Evolutionary conservation across 768 basidiomycete species (phyloP), one percentile per base, ranked within the genome.

Genomic region (Pluteus cervinus): DNA sequence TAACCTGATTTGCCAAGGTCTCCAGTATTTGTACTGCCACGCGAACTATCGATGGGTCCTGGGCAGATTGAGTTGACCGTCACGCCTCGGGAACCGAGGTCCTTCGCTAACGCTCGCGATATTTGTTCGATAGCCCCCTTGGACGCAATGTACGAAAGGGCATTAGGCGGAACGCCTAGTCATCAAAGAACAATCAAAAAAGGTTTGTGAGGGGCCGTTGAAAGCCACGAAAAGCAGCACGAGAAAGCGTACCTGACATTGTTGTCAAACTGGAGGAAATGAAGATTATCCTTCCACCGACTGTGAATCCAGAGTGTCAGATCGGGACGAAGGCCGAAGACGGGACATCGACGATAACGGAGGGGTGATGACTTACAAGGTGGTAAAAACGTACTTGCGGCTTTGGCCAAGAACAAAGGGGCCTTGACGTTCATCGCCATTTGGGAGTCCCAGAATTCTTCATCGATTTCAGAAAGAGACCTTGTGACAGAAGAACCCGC

Each of bases 41-140:
- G n/a, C n/a, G n/a, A n/a, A n/a, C n/a, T n/a, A 46, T 76, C 75
- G 22, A 69, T 66, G 2, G 76, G 72, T 0, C 76, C 75, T 4
- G 75, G 73, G 1, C 74, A 69, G 38, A 79, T 54, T 14, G 68
- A 69, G 57, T 79, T 79, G 25, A 76, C 75, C 0, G 73, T 78
- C 45, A 79, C 65, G 9, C 72, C 73, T 7, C 60, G 55, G 8
- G 55, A 45, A 3, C 73, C 76, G n/a, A 78, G 62, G 42, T 79
- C 75, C 42, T 79, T 76, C 4, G 76, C 69, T 11, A 80, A 66
- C 16, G 76, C 68, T 11, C 76, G 69, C 23, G 69, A 57, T 29
- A 77, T 59, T 44, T 79, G 77, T 50, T 79, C 76, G 37, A 79
- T 61, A 1, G 77, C 76, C 24, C 73, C 77, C 52, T 79, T 77